Percentiles rank a stretch among this genome's conserved stretches.
Conservation (phyloP, 2,329 filamentous ascomycete species). For the Metarhizium album region DNA sequence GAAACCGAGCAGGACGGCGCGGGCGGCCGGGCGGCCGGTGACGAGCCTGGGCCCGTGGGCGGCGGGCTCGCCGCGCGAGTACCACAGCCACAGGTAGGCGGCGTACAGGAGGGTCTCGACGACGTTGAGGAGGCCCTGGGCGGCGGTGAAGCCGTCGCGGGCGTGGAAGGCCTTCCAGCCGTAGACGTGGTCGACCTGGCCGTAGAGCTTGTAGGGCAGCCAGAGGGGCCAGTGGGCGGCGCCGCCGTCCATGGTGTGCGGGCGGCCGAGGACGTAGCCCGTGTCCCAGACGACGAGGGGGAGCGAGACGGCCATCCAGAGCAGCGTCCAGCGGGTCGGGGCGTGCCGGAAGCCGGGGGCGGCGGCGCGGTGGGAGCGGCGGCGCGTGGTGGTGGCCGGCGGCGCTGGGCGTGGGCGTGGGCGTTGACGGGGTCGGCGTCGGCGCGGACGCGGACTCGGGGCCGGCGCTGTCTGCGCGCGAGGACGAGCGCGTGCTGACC, state of each 20-base stretch:
- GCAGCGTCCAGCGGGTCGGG: slow-evolving; percentile 36
- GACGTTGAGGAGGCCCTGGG: slow-evolving; percentile 60
- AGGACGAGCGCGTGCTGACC: slow-evolving; percentile 27
- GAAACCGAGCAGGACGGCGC: slow-evolving; percentile 38
- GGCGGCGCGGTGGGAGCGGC: background rate
- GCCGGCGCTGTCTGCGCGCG: slow-evolving; percentile 19
- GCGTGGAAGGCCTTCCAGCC: slow-evolving; percentile 61
- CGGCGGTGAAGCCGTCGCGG: slow-evolving; percentile 63
- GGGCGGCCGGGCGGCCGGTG: slow-evolving; percentile 30
- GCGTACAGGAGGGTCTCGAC: slow-evolving; percentile 56
- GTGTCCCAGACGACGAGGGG: slow-evolving; percentile 77
- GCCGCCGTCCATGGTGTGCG: slow-evolving; percentile 73
- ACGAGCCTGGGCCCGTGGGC: slow-evolving; percentile 21
- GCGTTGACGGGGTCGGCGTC: slow-evolving; percentile 4
- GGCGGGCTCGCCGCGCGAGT: slow-evolving; percentile 9
- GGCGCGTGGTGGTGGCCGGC: slow-evolving; percentile 5
- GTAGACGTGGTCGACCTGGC: slow-evolving; percentile 69
- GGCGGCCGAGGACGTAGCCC: slow-evolving; percentile 67
- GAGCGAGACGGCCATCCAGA: slow-evolving; percentile 66
- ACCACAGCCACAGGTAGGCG: slow-evolving; percentile 39
- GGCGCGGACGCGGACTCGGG: slow-evolving; percentile 11
- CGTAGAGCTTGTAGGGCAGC: slow-evolving; percentile 72
- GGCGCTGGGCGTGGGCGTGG: slow-evolving; percentile 8
- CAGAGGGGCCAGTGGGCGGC: slow-evolving; percentile 61
- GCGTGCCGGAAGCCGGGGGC: slow-evolving; percentile 28